Evolutionary conservation across 1,284 basidiomycete species (phyloP).

Genomic region (Psilocybe mexicana): DNA sequence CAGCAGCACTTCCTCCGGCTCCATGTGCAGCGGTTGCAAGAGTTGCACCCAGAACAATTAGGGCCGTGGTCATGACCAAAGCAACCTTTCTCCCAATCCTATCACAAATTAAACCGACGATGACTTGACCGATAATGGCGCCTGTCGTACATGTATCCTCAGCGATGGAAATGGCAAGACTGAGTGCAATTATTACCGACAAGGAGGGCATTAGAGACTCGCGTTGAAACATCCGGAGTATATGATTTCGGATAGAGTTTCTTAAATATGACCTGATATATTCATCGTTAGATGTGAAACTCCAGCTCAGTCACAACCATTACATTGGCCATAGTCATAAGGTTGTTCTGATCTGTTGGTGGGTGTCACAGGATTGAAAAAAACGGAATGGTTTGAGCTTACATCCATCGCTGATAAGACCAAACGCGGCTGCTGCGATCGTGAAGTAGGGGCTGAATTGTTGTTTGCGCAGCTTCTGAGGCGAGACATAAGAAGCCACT

Average conservation of each 20-base stretch:
- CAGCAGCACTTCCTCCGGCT: slow-evolving; percentile 53
- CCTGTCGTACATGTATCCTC: slow-evolving; percentile 35
- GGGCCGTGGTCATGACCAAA: slow-evolving; percentile 66
- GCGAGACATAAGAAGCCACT: background rate
- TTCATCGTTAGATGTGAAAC: background rate
- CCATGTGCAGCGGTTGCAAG: slow-evolving; percentile 74
- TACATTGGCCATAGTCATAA: slow-evolving; percentile 68
- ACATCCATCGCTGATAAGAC: slow-evolving; percentile 73
- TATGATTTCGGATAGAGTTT: slow-evolving; percentile 60
- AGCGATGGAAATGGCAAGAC: slow-evolving; percentile 8
- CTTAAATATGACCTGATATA: slow-evolving; percentile 58
- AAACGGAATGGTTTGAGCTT: slow-evolving; percentile 22
- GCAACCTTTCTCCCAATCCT: slow-evolving; percentile 72
- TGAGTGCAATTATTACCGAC: slow-evolving; percentile 46
- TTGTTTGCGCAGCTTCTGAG: slow-evolving; percentile 33
- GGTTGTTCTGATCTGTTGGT: slow-evolving; percentile 63
- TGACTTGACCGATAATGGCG: slow-evolving; percentile 66
- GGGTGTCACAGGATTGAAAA: background rate
- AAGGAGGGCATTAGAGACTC: slow-evolving; percentile 73
- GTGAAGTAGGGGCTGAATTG: slow-evolving; percentile 59
- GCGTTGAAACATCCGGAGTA: slow-evolving; percentile 62
- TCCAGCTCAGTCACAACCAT: slow-evolving; percentile 8
- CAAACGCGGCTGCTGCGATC: slow-evolving; percentile 64
- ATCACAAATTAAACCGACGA: slow-evolving; percentile 72
- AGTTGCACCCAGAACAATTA: slow-evolving; percentile 73